Percentiles rank a stretch among this genome's conserved stretches.
phyloP scores from a whole-genome alignment of 805 yeast species.

The Wickerhamomyces chambardii region DNA sequence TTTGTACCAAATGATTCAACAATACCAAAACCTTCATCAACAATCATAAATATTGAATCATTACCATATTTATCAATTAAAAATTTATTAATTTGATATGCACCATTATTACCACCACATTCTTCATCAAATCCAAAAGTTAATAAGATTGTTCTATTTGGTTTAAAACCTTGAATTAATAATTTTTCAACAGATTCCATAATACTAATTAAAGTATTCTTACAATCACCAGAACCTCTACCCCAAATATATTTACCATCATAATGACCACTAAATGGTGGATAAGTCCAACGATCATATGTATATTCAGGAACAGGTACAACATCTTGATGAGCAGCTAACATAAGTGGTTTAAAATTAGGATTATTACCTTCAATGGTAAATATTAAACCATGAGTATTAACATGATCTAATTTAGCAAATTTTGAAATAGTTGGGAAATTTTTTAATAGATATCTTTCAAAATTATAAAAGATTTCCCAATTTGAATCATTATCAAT shows the following conservation, averaged over 20 bases:
- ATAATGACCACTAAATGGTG: conserved; percentile 58
- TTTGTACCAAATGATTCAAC: conserved; percentile 24
- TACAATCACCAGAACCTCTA: conserved; percentile 73
- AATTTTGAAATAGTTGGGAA: conserved; percentile 47
- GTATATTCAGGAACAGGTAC: conserved; percentile 70
- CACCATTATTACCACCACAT: conserved; percentile 56
- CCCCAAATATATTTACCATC: conserved; percentile 66
- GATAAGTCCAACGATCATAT: conserved; percentile 49
- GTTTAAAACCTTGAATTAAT: conserved; percentile 38
- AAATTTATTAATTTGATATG: conserved; percentile 26
- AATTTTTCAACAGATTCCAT: conserved; percentile 58
- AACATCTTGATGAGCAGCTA: conserved; percentile 79
- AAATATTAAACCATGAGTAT: conserved; percentile 55
- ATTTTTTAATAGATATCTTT: conserved; percentile 39
- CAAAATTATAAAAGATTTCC: conserved; percentile 30
- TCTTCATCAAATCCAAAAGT: conserved; percentile 83
- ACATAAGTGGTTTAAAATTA: conserved; percentile 51
- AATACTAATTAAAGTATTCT: conserved; percentile 55
- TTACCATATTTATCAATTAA: conserved; percentile 46
- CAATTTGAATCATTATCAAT: conserved; percentile 22
- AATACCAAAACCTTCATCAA: conserved; percentile 53
- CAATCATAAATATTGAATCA: conserved; percentile 46
- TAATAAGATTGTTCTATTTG: conserved; percentile 53
- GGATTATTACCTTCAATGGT: conserved; percentile 53
- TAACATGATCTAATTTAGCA: conserved; percentile 44